Evolutionary conservation across 1,139 yeast genomes (phyloP).

Genomic region (Hyphopichia pseudoburtonii): DNA sequence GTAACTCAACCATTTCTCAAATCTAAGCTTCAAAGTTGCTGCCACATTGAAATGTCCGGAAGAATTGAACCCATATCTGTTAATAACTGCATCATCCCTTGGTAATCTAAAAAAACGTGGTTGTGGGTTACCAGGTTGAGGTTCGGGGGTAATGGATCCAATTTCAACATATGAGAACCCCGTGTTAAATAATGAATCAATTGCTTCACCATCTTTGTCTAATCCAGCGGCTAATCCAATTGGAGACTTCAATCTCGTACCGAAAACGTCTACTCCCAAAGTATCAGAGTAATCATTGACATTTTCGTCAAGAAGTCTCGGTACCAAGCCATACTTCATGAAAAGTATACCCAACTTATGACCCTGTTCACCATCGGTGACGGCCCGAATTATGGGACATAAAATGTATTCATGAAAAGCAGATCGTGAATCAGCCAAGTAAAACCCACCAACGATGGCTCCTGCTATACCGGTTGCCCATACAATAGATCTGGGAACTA

Average conservation of each 20-base stretch:
- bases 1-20: conserved; percentile 36
- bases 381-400: conserved; percentile 72
- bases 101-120: conserved; percentile 89
- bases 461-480: conserved; percentile 26
- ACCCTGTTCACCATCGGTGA: conserved; percentile 81
- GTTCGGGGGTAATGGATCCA: conserved; percentile 89
- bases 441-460: conserved; percentile 31
- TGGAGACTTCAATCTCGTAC: conserved; percentile 65
- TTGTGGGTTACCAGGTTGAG: conserved; percentile 91
- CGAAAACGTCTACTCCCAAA: conserved; percentile 64
- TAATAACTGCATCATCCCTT: conserved; percentile 85
- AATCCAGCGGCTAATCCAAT: conserved; percentile 95
- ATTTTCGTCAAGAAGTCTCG: conserved; percentile 54
- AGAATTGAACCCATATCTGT: conserved; percentile 93
- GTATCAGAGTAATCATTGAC: conserved; percentile 46
- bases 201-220: conserved; percentile 93
- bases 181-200: conserved; percentile 70
- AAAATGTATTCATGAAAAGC: conserved; percentile 77
- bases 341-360: conserved; percentile 72
- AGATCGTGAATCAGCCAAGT: conserved; percentile 74
- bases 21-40: conserved; percentile 62
- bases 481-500: conserved; percentile 29
- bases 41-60: conserved; percentile 79
- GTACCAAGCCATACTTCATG: conserved; percentile 70
- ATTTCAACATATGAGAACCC: conserved; percentile 93